Evolutionary conservation across 2,329 filamentous ascomycete species (phyloP), one percentile per base, ranked within the genome.

Genomic region (Aspergillus pseudoterreus): DNA sequence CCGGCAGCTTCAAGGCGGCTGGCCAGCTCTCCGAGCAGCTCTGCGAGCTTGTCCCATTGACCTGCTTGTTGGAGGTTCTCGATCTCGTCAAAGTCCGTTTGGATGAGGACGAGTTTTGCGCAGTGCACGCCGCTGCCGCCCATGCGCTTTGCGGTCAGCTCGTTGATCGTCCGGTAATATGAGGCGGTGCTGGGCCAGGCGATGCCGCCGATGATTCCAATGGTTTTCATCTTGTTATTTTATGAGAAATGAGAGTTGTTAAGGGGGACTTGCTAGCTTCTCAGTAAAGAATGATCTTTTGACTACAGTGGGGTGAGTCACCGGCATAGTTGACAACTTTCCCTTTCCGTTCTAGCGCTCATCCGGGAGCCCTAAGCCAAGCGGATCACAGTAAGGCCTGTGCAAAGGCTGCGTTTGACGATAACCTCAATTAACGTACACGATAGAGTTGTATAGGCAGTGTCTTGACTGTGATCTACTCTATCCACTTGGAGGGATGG

Each of bases 201-300:
- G 17, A 48, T 17, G n/a, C 46, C 46, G 24, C 46, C 46, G 24
- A 48, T 43, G 21, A 48, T 48, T 5, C 46, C 46, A n/a, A 48
- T 48, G 15, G 46, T 48, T 17, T 48, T 48, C 46, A 48, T 48
- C 10, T 22, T 38, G 35, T 4, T n/a, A 17, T 4, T 38, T n/a
- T 38, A 4, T 30, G 8, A 30, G 12, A 38, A 36, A 38, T 8
- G 24, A 11, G 6, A 22, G 22, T 22, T 5, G 22, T 22, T 6
- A 22, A 4, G 22, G 22, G 22, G 2, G 2, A 22, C 1, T 22
- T 22, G 3, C 22, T 22, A 22, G 5, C 4, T 22, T 22, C 5
- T 2, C 22, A 22, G 22, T 5, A 4, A 22, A 22, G 22, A 6
- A 5, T 10, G 27, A 30, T 30, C 6, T 30, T 30, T 30, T 30